phyloP scores from a whole-genome alignment of 768 basidiomycete genomes.

The Tulasnella sp. region DNA sequence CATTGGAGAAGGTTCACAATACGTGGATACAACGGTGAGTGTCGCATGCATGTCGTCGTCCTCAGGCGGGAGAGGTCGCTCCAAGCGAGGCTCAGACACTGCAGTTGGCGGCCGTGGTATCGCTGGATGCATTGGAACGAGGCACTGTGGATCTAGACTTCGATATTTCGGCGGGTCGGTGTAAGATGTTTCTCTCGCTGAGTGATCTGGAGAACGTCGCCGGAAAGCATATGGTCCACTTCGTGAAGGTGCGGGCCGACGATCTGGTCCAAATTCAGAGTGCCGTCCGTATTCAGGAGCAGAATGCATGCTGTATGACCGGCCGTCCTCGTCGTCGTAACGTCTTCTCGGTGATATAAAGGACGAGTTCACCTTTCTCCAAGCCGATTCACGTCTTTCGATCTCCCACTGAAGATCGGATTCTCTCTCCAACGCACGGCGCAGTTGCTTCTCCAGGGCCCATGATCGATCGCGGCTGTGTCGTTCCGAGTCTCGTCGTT shows the following conservation, averaged over 20 bases:
- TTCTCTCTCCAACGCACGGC: slow-evolving; percentile 22
- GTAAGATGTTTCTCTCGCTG: not conserved
- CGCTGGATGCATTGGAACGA: not conserved
- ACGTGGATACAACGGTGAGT: slow-evolving; percentile 14
- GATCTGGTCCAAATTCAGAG: slow-evolving; percentile 3
- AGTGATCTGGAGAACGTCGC: not conserved
- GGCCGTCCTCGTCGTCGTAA: not conserved
- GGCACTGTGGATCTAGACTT: not conserved
- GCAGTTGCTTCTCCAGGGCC: slow-evolving; percentile 4
- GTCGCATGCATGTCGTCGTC: slow-evolving; percentile 9
- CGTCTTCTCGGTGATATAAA: not conserved
- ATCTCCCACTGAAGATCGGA: slow-evolving; percentile 19
- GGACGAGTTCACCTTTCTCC: slow-evolving; percentile 14
- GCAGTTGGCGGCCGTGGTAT: slow-evolving; percentile 3
- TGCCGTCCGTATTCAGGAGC: slow-evolving; percentile 1
- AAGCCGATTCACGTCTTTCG: slow-evolving; percentile 5
- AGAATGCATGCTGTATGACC: not conserved
- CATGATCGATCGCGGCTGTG: not conserved
- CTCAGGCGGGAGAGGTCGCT: not conserved
- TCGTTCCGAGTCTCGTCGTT: not conserved
- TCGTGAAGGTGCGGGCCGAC: not conserved
- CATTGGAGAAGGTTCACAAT: slow-evolving; percentile 19
- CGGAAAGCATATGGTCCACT: not conserved
- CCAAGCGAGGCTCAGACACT: not conserved
- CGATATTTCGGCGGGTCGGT: not conserved